Base-by-base conservation (phyloP, 2,329 filamentous ascomycete species). In the Penicillium oxalicum region DNA sequence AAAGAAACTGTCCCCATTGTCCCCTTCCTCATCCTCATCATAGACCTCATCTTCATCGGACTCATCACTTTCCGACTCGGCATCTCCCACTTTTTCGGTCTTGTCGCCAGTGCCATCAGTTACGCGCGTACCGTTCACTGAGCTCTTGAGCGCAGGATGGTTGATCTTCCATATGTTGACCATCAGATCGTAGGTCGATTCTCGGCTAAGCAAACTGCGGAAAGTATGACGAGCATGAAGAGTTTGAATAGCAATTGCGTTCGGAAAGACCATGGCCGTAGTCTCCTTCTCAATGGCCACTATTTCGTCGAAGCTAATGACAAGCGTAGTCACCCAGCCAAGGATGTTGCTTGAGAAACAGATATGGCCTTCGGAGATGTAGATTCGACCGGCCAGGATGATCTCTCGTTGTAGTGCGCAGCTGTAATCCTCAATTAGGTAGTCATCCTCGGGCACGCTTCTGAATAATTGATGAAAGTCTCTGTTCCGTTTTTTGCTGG, bases 341-440 rank as follows among this genome's bases (percentile, higher is more conserved):
- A 98, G 81, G 57, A 98, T 98, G 66, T 98, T 98, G 75, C 93
- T 97, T 62, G 91, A 96, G 71, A 98, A 98, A 74, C 93, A 98
- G 40, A 98, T 82, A 65, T 98, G 91, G 9, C 91, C 91, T 71
- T 98, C 93, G 0, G 93, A 97, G 37, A 98, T 88, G 63, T 98
- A 98, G 11, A 98, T 78, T 36, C 93, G 82, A 5, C 93, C 93
- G 58, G 96, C 93, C 5, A 95, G 83, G 33, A 98, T 80, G 52
- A 98, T 98, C 65, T 98, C 94, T 57, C 91, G 83, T 69, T 98
- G 93, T 50, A 98, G 70, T 4, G 93, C 93, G 66, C 93, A 96
- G 68, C 93, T 96, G 69, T 97, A 98, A 68, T 98, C 93, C 65
- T 98, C 93, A 56, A 98, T 97, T 26, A 98, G 78, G 64, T 95